Percentiles rank a stretch among this genome's conserved stretches.
Evolutionary conservation across 495 filamentous ascomycete genomes (phyloP).

Genomic region (Amorphotheca resinae): DNA sequence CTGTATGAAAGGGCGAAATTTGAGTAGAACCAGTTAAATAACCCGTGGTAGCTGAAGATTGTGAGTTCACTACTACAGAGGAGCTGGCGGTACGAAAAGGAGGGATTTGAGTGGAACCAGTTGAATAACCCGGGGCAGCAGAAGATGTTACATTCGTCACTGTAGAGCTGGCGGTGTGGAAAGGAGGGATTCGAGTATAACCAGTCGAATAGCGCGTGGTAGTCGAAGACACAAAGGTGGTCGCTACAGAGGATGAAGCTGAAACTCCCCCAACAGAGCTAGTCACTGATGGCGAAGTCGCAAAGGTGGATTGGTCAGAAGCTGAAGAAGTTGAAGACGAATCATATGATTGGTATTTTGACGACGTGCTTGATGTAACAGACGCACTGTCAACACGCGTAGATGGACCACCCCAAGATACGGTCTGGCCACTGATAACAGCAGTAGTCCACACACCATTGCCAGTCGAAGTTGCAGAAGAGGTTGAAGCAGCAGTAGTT

Average conservation of each 20-base stretch:
- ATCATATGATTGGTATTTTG: too few species aligned
- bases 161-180: not conserved
- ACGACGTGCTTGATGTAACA: too few species aligned
- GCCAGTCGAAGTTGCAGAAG: not conserved
- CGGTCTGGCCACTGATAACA: not conserved
- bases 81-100: too few species aligned
- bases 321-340: not conserved
- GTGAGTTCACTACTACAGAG: too few species aligned
- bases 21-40: not conserved
- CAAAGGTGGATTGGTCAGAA: not conserved
- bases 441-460: constrained; percentile 3
- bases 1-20: not conserved
- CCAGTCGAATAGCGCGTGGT: not conserved
- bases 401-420: not conserved
- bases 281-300: too few species aligned
- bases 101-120: too few species aligned
- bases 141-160: not conserved
- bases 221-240: too few species aligned
- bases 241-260: too few species aligned
- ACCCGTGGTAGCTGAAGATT: too few species aligned
- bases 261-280: too few species aligned
- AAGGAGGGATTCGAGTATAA: not conserved
- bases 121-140: not conserved
- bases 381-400: too few species aligned
- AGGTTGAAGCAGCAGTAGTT: not conserved